Evolutionary conservation across 371 early-diverging fungal genomes (phyloP), one percentile per base, ranked within the genome.

Genomic region (Mucor irregularis): DNA sequence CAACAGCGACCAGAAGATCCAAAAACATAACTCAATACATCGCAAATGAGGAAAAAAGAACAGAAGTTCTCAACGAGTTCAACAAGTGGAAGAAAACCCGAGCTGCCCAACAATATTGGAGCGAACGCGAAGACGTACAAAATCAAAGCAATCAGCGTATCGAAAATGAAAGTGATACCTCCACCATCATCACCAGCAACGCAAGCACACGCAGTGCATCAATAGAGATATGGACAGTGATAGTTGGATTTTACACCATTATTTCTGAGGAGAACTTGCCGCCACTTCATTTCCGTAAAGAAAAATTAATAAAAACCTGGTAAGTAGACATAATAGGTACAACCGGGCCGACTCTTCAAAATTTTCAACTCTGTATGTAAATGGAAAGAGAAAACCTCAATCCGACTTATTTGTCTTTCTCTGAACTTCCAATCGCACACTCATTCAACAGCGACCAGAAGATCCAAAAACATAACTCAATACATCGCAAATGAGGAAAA

Each of bases 11-110:
- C 40, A 40, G 40, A 40, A 40, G 40, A 40, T 40, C 21, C 31
- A 47, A 31, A 47, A 17, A 19, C 29, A 19, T 30, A 9, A 47
- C 47, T 14, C 17, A 31, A 30, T 31, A 47, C 47, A 28, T 47
- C 17, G 9, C 31, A 47, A 19, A 3, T 25, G 25, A 47, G 31
- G 30, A 47, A 33, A 47, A 47, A 33, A 47, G 47, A 47, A 17
- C 8, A 47, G n/a, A 29, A 30, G 31, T 31, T 47, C 47, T 30
- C 31, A 5, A 9, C 19, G 17, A 47, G 8, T 47, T 47, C 33
- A 31, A 47, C 31, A 47, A 47, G 30, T 47, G 47, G 47, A 47
- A 47, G 31, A 47, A 33, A 47, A 47, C 33, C 33, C 29, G 17
- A 17, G 16, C 8, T 31, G 31, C 31, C 31, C 8, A 47, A 33